These are phyloP conservation scores for Exobasidium cylindrosporum DNA, from an alignment of 1,284 basidiomycete species.

Conservation along the genomic window DNA sequence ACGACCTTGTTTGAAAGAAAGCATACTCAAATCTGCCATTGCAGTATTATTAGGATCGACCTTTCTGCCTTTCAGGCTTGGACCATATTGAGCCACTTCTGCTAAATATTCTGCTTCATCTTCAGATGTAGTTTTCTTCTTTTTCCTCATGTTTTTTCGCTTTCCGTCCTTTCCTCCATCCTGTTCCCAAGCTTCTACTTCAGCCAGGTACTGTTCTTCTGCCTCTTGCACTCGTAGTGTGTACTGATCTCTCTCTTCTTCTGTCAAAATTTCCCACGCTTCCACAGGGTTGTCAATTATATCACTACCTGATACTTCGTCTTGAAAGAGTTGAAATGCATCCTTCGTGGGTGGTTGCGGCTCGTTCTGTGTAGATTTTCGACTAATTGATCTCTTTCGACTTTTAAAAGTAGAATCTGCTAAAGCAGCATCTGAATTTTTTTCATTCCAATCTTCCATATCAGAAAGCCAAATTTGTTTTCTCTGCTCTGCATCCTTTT, in stretches of 20 bases:
- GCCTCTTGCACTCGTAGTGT: neutral
- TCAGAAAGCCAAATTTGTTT: neutral
- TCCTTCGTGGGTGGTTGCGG: neutral
- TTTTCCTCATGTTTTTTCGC: neutral
- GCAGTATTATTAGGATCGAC: constrained; percentile 24
- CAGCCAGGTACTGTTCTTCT: constrained; percentile 5
- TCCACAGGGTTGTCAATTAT: neutral
- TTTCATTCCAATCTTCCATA: neutral
- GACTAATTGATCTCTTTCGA: neutral
- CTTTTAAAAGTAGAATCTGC: neutral
- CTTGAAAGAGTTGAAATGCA: neutral
- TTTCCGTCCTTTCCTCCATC: neutral
- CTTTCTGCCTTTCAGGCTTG: constrained; percentile 21
- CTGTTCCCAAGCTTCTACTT: neutral
- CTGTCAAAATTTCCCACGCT: neutral
- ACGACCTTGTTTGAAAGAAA: constrained; percentile 35
- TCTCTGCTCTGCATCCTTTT: neutral
- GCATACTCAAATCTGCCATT: constrained; percentile 34
- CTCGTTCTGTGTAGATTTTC: neutral
- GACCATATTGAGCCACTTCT: constrained; percentile 24
- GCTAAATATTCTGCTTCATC: constrained; percentile 38
- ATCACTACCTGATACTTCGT: neutral
- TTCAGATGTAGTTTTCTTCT: constrained; percentile 34
- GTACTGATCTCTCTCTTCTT: constrained; percentile 2
- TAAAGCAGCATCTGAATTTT: neutral